phyloP scores from a whole-genome alignment of 2,329 filamentous ascomycete genomes.

The Colletotrichum sublineola region DNA sequence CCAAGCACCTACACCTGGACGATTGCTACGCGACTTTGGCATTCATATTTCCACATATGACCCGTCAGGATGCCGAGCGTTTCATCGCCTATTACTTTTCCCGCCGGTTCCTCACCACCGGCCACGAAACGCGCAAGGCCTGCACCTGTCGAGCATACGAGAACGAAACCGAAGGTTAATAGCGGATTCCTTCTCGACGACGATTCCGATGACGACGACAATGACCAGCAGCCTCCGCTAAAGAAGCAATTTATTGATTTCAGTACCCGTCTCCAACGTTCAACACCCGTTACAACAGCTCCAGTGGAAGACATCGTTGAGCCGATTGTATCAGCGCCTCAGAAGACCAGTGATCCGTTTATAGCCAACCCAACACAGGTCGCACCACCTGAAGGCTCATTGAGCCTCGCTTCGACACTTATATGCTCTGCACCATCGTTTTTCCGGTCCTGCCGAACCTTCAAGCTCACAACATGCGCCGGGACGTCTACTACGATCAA shows the following conservation, averaged over 20 bases:
- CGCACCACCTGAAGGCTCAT: background rate
- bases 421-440: conserved; percentile 44
- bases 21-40: background rate
- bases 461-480: conserved; percentile 66
- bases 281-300: conserved; percentile 2
- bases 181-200: conserved; percentile 58
- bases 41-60: background rate
- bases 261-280: conserved; percentile 17
- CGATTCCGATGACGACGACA: conserved; percentile 49
- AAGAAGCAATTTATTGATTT: conserved; percentile 43
- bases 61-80: conserved; percentile 64
- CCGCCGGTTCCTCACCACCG: conserved; percentile 61
- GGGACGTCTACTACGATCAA: conserved; percentile 70
- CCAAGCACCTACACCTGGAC: background rate
- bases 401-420: conserved; percentile 4
- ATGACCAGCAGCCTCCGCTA: conserved; percentile 34
- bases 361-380: background rate
- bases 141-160: conserved; percentile 51
- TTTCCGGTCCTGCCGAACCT: conserved; percentile 45
- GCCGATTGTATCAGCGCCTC: background rate
- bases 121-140: conserved; percentile 53
- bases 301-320: conserved; percentile 7
- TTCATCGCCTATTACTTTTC: conserved; percentile 71
- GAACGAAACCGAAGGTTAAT: conserved; percentile 49
- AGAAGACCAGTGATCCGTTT: background rate